phyloP scores from a whole-genome alignment of 768 basidiomycete genomes.

The Rhodotorula sphaerocarpa region DNA sequence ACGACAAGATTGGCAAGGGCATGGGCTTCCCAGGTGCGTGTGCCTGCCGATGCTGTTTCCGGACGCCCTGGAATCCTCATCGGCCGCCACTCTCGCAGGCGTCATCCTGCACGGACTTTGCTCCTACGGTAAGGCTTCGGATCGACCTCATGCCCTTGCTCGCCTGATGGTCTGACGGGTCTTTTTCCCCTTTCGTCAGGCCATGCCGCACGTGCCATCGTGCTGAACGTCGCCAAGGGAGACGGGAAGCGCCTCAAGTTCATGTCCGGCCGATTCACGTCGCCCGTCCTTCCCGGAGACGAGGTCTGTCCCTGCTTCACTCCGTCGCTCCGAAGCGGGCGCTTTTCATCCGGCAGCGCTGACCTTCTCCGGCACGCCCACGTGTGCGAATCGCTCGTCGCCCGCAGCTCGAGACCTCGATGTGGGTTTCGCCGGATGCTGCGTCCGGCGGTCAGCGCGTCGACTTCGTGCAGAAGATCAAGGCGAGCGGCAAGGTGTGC shows the following conservation, averaged over 20 bases:
- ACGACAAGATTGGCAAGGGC: slow-evolving; percentile 62
- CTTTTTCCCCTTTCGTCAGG: background rate
- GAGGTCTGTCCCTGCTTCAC: slow-evolving; percentile 5
- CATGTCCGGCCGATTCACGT: slow-evolving; percentile 68
- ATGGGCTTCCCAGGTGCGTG: slow-evolving; percentile 57
- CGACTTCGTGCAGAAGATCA: slow-evolving; percentile 37
- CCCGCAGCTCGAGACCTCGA: slow-evolving; percentile 25
- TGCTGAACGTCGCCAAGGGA: slow-evolving; percentile 56
- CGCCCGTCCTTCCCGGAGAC: slow-evolving; percentile 45
- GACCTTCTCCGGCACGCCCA: background rate
- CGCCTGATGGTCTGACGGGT: no score
- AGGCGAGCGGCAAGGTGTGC: slow-evolving; percentile 30
- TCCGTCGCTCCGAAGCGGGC: background rate
- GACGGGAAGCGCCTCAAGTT: slow-evolving; percentile 58
- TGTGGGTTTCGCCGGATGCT: slow-evolving; percentile 24
- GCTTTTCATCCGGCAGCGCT: no score
- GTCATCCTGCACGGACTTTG: slow-evolving; percentile 78
- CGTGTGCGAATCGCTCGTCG: background rate
- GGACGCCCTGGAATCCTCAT: no score
- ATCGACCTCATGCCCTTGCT: background rate
- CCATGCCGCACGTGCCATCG: slow-evolving; percentile 67
- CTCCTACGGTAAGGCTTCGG: slow-evolving; percentile 52
- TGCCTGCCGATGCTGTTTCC: no score
- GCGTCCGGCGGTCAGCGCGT: slow-evolving; percentile 27
- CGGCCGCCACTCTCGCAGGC: slow-evolving; percentile 42